These are phyloP conservation scores for Penicillium sp. DNA, from an alignment of 2,329 filamentous ascomycete species.

Conservation along the genomic window DNA sequence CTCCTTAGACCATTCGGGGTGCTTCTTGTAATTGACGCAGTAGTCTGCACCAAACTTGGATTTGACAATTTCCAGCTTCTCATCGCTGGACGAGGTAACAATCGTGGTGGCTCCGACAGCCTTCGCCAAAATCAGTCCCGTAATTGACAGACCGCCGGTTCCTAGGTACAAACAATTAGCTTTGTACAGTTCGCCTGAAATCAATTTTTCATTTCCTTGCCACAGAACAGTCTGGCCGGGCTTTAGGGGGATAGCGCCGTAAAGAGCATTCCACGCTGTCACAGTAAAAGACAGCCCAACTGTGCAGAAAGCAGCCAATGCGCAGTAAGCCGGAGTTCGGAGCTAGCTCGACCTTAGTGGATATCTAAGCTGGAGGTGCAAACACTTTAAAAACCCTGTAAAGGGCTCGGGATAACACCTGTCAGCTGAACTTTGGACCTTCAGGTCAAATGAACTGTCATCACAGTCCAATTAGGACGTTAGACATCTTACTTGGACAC, in stretches of 20 bases:
- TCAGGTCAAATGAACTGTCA: too few species aligned
- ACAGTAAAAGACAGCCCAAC: too few species aligned
- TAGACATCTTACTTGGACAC: too few species aligned
- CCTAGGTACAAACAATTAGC: constrained; percentile 29
- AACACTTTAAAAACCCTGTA: too few species aligned
- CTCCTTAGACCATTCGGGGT: constrained; percentile 17
- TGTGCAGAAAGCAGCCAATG: too few species aligned
- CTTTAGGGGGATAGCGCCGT: constrained; percentile 31
- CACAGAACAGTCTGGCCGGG: constrained; percentile 20
- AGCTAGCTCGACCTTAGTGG: too few species aligned
- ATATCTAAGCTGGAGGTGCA: too few species aligned
- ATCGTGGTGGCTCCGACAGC: constrained; percentile 48
- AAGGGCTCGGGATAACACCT: too few species aligned
- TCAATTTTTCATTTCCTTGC: constrained; percentile 26
- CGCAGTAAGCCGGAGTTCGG: too few species aligned
- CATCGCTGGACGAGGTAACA: constrained; percentile 47
- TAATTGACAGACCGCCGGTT: constrained; percentile 45
- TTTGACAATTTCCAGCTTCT: constrained; percentile 21
- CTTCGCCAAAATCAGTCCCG: constrained; percentile 43
- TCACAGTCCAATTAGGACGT: too few species aligned
- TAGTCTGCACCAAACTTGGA: constrained; percentile 45
- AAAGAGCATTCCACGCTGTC: constrained; percentile 43
- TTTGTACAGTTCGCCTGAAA: background rate
- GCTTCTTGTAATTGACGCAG: constrained; percentile 47
- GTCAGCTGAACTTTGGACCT: too few species aligned